Conservation (phyloP, 1,139 yeast species). For the Kodamaea sp. region DNA sequence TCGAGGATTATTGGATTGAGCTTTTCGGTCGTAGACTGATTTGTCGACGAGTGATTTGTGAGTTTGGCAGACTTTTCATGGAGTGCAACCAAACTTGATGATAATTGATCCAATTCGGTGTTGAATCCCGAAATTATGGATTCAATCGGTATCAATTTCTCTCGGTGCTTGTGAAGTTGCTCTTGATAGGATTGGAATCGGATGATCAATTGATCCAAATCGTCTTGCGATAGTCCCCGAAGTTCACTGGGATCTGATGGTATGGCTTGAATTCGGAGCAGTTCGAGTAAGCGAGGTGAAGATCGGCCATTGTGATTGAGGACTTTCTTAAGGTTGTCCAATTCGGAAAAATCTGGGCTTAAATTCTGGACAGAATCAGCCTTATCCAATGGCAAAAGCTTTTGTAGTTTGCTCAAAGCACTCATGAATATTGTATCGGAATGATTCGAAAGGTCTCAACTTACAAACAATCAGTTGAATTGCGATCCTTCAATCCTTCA, state of each 20-base stretch:
- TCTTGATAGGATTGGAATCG: constrained; percentile 35
- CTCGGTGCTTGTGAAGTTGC: constrained; percentile 39
- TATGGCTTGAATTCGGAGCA: constrained; percentile 19
- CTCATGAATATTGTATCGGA: too few relatives aligned
- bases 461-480: too few relatives aligned
- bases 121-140: constrained; percentile 54
- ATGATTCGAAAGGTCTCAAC: too few relatives aligned
- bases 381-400: constrained; percentile 11
- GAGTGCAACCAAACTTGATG: constrained; percentile 60
- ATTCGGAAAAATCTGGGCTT: constrained; percentile 4
- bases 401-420: constrained; percentile 17
- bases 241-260: constrained; percentile 4
- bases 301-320: constrained; percentile 5
- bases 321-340: constrained; percentile 2
- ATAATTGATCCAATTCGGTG: constrained; percentile 55
- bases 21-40: constrained; percentile 55
- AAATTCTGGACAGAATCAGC: constrained; percentile 1
- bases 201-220: constrained; percentile 12
- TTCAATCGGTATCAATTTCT: constrained; percentile 38
- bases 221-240: constrained; percentile 4
- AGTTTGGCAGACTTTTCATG: constrained; percentile 49
- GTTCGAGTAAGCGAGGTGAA: constrained; percentile 16
- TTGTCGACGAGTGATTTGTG: constrained; percentile 43
- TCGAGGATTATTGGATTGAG: constrained; percentile 75
- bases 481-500: too few relatives aligned